phyloP scores from a whole-genome alignment of 2,329 filamentous ascomycete genomes.

The Sporothrix mexicana region DNA sequence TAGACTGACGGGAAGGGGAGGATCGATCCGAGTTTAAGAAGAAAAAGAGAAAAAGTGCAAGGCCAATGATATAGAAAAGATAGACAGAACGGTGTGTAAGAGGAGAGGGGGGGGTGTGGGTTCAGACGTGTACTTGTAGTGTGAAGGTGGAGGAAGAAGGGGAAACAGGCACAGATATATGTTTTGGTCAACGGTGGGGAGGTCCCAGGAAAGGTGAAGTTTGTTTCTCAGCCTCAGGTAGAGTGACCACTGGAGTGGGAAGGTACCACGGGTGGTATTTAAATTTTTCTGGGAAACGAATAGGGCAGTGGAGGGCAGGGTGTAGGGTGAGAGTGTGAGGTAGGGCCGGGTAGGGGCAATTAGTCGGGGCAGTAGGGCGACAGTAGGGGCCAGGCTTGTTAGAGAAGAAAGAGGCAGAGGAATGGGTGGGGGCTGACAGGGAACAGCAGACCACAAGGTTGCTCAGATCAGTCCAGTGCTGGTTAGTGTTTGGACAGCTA shows the following conservation, averaged over 20 bases:
- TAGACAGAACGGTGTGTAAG: constrained; percentile 8
- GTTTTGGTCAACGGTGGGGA: constrained; percentile 30
- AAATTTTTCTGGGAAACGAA: constrained; percentile 29
- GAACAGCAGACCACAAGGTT: constrained; percentile 23
- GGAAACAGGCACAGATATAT: constrained; percentile 32
- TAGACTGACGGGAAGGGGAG: constrained; percentile 4
- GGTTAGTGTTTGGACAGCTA: neutral
- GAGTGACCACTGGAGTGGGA: constrained; percentile 24
- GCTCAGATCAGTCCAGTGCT: neutral
- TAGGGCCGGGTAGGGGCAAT: neutral
- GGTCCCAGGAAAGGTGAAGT: constrained; percentile 29
- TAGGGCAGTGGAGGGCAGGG: constrained; percentile 26
- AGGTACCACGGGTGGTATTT: constrained; percentile 30
- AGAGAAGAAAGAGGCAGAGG: constrained; percentile 1
- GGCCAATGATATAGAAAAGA: constrained; percentile 2
- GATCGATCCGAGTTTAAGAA: constrained; percentile 22
- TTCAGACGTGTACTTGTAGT: neutral
- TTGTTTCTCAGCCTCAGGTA: constrained; percentile 36
- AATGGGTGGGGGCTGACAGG: constrained; percentile 10
- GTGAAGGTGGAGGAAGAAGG: constrained; percentile 16
- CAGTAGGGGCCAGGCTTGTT: constrained; percentile 26
- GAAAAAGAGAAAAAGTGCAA: neutral
- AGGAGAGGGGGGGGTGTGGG: constrained; percentile 20
- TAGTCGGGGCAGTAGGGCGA: neutral
- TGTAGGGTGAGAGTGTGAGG: neutral